Base-by-base conservation (phyloP, 2,329 filamentous ascomycete genomes). In the Pestalotiopsis sp. region DNA sequence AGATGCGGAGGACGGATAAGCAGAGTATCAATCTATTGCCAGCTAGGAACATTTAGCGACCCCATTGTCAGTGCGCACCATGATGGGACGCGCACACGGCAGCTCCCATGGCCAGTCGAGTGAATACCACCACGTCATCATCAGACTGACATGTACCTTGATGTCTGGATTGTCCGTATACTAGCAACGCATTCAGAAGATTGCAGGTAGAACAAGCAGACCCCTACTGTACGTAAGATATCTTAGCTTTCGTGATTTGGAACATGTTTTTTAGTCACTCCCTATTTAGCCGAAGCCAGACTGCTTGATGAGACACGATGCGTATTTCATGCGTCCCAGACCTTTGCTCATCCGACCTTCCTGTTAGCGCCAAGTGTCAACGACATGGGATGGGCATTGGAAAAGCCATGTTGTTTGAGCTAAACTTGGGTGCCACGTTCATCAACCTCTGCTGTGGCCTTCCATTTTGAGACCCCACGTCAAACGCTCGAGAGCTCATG, bases 391-490 rank as follows among this genome's bases (percentile, higher is more conserved):
- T 27, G 27, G 27, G 31, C 31, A 36, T 36, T 36, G 7, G 38
- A 39, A 39, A 62, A 62, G 59, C 27, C 59, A 62, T 62, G 61
- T 64, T 52, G 61, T 52, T 52, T 52, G 61, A 64, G 38, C 61
- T 64, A 64, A 52, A 45, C 38, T 17, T 77, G 75, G 70, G 72
- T 20, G 71, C 71, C n/a, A 67, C 59, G 59, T 73, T 77, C 58
- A 65, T 52, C 45, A 52, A 52, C 45, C 27, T 39, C 27, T 39
- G 17, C 31, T 12, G 38, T 36, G 59, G 59, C 59, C 59, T 62
- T 62, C 59, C 59, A 38, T 38, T 62, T 20, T 62, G 25, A 62
- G 59, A 62, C 31, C 59, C 31, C n/a, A 27, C 23, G 57, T 59
- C 20, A 27, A 59, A 59, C 20, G 25, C 20, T 7, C 57, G 6